A percentile compares a stretch with the other conserved stretches of the same genome.
These are phyloP conservation scores for Starmerella riodocensis DNA, from an alignment of 805 yeast genomes.

Conservation along the genomic window DNA sequence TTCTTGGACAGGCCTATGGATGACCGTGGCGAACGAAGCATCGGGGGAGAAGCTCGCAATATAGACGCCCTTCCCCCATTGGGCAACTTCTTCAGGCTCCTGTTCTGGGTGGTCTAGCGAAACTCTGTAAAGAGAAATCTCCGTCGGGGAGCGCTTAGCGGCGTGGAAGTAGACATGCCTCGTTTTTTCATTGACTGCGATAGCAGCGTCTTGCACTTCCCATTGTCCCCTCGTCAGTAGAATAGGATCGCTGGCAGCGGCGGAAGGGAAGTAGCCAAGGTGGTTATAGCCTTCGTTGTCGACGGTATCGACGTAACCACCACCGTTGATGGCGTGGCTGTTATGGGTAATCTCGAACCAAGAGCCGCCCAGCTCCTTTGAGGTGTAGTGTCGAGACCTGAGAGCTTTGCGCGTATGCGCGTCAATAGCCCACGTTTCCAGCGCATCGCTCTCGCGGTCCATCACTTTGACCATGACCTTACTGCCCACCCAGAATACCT, in stretches of 20 bases:
- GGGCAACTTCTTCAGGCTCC: conserved; percentile 37
- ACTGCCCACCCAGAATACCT: conserved; percentile 56
- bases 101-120: conserved; percentile 36
- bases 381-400: conserved; percentile 38
- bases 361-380: conserved; percentile 34
- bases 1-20: conserved; percentile 71
- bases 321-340: conserved; percentile 38
- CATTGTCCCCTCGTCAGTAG: conserved; percentile 65
- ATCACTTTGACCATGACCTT: conserved; percentile 44
- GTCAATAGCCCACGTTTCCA: conserved; percentile 45
- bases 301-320: conserved; percentile 70
- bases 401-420: conserved; percentile 29
- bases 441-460: conserved; percentile 53
- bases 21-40: conserved; percentile 52
- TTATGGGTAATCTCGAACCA: conserved; percentile 72
- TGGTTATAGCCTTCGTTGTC: conserved; percentile 45
- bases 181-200: conserved; percentile 34
- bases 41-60: conserved; percentile 69
- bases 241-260: conserved; percentile 39
- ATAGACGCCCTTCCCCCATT: conserved; percentile 49
- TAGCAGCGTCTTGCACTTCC: conserved; percentile 75
- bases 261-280: conserved; percentile 72
- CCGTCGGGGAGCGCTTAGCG: conserved; percentile 65
- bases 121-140: conserved; percentile 70
- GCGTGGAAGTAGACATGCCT: conserved; percentile 53